phyloP scores from a whole-genome alignment of 257 asterid genomes.

The Ocimum tenuiflorum region DNA sequence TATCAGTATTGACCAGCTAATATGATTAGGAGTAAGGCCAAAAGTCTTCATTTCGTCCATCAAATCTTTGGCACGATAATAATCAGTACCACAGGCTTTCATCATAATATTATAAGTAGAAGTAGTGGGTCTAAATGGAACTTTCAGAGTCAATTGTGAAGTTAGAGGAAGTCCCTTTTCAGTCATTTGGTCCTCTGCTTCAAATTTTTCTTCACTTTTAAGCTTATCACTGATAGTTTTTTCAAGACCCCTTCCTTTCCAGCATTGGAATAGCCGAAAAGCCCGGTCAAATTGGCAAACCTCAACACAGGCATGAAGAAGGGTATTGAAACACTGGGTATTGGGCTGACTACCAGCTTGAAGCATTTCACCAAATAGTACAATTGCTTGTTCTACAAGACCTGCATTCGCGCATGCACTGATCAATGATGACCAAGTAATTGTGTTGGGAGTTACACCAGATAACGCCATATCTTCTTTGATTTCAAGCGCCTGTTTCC shows the following conservation, averaged over 20 bases:
- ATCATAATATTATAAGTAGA: slow-evolving; percentile 82
- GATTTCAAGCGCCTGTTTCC: slow-evolving; percentile 70
- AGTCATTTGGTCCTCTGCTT: slow-evolving; percentile 14
- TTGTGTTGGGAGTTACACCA: slow-evolving; percentile 63
- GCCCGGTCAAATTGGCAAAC: slow-evolving; percentile 89
- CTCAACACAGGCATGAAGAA: slow-evolving; percentile 92
- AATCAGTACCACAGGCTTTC: slow-evolving; percentile 92
- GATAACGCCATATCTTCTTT: slow-evolving; percentile 76
- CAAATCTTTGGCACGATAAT: slow-evolving; percentile 67
- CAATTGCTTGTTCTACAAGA: slow-evolving; percentile 66
- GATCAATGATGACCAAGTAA: slow-evolving; percentile 88
- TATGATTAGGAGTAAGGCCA: slow-evolving; percentile 74
- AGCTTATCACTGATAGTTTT: slow-evolving; percentile 21
- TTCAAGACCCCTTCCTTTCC: slow-evolving; percentile 59
- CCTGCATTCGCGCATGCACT: slow-evolving; percentile 90
- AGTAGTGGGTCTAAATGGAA: slow-evolving; percentile 71
- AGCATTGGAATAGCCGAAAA: slow-evolving; percentile 69
- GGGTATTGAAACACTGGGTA: slow-evolving; percentile 69
- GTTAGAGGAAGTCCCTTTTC: slow-evolving; percentile 19
- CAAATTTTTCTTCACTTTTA: slow-evolving; percentile 13
- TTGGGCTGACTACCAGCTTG: slow-evolving; percentile 70
- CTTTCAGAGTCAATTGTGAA: slow-evolving; percentile 32
- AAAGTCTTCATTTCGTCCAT: slow-evolving; percentile 81
- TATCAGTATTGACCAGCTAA: slow-evolving; percentile 87
- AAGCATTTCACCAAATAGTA: slow-evolving; percentile 79